Percentiles rank a stretch among this genome's conserved stretches.
Conservation (phyloP, 139 green algal genomes). For the Nannochloris sp. region DNA sequence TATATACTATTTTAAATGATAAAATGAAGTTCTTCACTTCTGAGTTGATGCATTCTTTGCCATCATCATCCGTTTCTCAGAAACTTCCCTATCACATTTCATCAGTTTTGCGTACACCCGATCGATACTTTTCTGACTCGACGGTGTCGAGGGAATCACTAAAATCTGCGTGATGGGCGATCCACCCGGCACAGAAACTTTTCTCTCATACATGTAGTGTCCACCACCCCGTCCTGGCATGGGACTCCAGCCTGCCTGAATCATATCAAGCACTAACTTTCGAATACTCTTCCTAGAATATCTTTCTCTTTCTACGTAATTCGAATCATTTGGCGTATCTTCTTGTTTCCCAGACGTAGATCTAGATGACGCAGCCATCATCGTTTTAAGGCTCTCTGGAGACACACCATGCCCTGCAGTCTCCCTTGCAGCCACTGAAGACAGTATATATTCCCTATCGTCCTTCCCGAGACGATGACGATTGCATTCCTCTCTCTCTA, state of each 20-base stretch:
- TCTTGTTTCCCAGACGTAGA: too few relatives aligned
- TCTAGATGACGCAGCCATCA: too few relatives aligned
- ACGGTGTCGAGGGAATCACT: constrained; percentile 4
- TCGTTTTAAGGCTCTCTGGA: too few relatives aligned
- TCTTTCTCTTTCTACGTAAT: background rate
- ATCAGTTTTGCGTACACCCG: constrained; percentile 1
- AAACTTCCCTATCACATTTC: constrained; percentile 1
- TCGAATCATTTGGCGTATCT: too few relatives aligned
- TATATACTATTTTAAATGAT: too few relatives aligned
- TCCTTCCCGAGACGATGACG: too few relatives aligned
- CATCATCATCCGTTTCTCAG: background rate
- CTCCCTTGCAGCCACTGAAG: too few relatives aligned
- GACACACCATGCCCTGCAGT: too few relatives aligned
- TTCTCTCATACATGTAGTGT: constrained; percentile 9
- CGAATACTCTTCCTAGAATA: constrained; percentile 11
- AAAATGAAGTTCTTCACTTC: too few relatives aligned
- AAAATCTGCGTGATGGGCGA: background rate
- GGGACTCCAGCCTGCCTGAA: background rate
- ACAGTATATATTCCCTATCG: too few relatives aligned
- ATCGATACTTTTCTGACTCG: constrained; percentile 1
- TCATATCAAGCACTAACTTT: constrained; percentile 3
- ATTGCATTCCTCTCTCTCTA: too few relatives aligned
- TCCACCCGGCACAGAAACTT: background rate
- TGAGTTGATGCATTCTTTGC: too few relatives aligned
- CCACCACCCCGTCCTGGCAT: background rate